phyloP scores from a whole-genome alignment of 371 early-diverging fungal genomes.

The Mucor racemosus region DNA sequence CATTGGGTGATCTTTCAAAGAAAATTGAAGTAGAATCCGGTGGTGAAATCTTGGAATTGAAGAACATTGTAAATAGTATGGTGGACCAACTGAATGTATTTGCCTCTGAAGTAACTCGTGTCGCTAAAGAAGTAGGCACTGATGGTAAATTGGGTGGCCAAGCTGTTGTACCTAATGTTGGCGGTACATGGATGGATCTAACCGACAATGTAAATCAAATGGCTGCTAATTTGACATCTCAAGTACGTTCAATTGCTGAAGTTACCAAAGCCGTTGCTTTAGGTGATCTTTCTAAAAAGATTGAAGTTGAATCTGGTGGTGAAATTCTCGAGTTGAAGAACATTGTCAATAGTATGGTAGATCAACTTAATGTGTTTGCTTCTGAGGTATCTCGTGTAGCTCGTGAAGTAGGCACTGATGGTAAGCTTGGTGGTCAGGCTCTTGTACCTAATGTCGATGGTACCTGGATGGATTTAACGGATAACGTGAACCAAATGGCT shows the following conservation, averaged over 20 bases:
- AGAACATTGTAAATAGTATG: slow-evolving; percentile 41
- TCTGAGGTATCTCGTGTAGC: slow-evolving; percentile 54
- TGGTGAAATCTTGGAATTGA: slow-evolving; percentile 41
- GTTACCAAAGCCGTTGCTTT: slow-evolving; percentile 36
- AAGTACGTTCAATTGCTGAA: slow-evolving; percentile 56
- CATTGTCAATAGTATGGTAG: slow-evolving; percentile 42
- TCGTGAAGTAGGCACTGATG: slow-evolving; percentile 40
- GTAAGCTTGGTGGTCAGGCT: slow-evolving; percentile 52
- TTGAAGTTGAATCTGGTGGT: slow-evolving; percentile 38
- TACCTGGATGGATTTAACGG: slow-evolving; percentile 45
- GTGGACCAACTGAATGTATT: slow-evolving; percentile 48
- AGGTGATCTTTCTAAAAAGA: slow-evolving; percentile 39
- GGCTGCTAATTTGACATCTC: slow-evolving; percentile 61
- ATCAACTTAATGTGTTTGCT: slow-evolving; percentile 41
- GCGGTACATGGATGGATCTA: slow-evolving; percentile 53
- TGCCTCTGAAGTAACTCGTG: slow-evolving; percentile 56
- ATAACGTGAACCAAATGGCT: slow-evolving; percentile 47
- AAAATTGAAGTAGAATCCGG: slow-evolving; percentile 40
- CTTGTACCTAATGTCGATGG: slow-evolving; percentile 43
- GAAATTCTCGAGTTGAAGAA: slow-evolving; percentile 41
- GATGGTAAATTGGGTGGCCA: slow-evolving; percentile 59
- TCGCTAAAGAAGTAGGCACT: slow-evolving; percentile 46
- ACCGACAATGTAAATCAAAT: slow-evolving; percentile 53
- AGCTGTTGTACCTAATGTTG: slow-evolving; percentile 42
- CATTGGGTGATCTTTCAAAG: slow-evolving; percentile 35